Base-by-base conservation (phyloP, 805 yeast species). In the Kodamaea laetipori region DNA sequence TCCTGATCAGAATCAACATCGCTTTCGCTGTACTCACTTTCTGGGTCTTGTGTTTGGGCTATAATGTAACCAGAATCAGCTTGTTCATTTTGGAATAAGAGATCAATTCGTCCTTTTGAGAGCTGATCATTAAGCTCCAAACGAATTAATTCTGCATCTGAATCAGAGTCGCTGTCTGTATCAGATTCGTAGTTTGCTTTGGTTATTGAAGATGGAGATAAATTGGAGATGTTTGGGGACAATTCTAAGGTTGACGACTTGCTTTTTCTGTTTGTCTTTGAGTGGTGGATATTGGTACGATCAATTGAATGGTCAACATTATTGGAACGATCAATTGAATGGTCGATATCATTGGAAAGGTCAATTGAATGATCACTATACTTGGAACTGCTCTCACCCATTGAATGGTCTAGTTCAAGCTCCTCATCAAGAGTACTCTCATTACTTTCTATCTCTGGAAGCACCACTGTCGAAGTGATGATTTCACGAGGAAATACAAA, bases 401-500 rank as follows among this genome's bases (percentile, higher is more conserved):
- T 27, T 11, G 34, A 30, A 17, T 10, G n/a, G 13, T 12, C 34
- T 13, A 15, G 18, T 2, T 30, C 17, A 30, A 3, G 2, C 4
- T 30, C 18, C 1, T 18, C 26, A n/a, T 24, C n/a, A n/a, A n/a
- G n/a, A n/a, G n/a, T n/a, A n/a, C n/a, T n/a, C n/a, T n/a, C n/a
- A n/a, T n/a, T 18, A 10, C 13, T n/a, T 18, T 39, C 31, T 28
- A 39, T 24, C 10, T 21, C 37, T 24, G 38, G 43, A 12, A 39
- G 31, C 17, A 4, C 15, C 31, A 40, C 27, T 2, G 43, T 40
- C 1, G 73, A 66, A 0, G 75, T 64, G 9, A 71, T 41, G 13
- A 67, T 49, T 16, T 65, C 69, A 3, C 53, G 47, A 0, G 76
- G 76, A 30, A 71, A 64, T 3, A 41, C 31, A 42, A 61, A 58